A percentile compares a stretch with the other conserved stretches of the same genome.
Conservation (phyloP, 306 rosid species). For the peach (Prunus persica) region DNA sequence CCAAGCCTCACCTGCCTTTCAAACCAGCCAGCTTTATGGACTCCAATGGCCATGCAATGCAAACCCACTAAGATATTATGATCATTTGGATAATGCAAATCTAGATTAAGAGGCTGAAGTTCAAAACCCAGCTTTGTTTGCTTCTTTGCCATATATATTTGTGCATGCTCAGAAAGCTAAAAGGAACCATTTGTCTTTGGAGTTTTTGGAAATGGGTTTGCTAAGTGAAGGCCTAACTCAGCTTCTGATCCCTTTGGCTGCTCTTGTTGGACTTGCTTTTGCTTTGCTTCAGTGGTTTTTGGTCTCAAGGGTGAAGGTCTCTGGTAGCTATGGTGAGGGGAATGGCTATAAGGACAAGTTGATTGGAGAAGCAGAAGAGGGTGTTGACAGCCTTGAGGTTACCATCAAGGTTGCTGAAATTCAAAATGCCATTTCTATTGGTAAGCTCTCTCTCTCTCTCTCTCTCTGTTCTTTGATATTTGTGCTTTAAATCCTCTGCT, state of each 20-base stretch:
- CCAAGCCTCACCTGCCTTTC: constrained; percentile 35
- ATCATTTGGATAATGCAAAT: background rate
- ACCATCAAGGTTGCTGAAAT: constrained; percentile 57
- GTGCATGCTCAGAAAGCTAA: constrained; percentile 7
- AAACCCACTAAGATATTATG: background rate
- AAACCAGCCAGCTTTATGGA: constrained; percentile 35
- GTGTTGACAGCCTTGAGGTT: constrained; percentile 43
- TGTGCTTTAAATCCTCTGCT: background rate
- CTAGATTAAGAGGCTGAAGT: constrained; percentile 2
- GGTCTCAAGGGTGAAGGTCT: constrained; percentile 53
- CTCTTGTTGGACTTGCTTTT: constrained; percentile 54
- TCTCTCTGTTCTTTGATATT: background rate
- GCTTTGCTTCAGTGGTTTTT: constrained; percentile 65
- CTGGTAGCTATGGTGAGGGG: constrained; percentile 21
- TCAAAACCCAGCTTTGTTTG: constrained; percentile 12
- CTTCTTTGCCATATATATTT: constrained; percentile 2
- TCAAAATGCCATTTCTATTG: constrained; percentile 64
- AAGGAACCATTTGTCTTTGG: constrained; percentile 11
- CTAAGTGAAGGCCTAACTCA: constrained; percentile 53
- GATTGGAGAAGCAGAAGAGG: constrained; percentile 50
- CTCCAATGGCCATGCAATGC: constrained; percentile 25
- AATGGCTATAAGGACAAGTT: constrained; percentile 34
- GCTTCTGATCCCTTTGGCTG: constrained; percentile 54
- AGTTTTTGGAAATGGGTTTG: constrained; percentile 43
- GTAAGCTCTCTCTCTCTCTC: constrained; percentile 28